These are phyloP conservation scores for Sclerotinia spermophila DNA, from an alignment of 2,329 filamentous ascomycete genomes.

Conservation along the genomic window DNA sequence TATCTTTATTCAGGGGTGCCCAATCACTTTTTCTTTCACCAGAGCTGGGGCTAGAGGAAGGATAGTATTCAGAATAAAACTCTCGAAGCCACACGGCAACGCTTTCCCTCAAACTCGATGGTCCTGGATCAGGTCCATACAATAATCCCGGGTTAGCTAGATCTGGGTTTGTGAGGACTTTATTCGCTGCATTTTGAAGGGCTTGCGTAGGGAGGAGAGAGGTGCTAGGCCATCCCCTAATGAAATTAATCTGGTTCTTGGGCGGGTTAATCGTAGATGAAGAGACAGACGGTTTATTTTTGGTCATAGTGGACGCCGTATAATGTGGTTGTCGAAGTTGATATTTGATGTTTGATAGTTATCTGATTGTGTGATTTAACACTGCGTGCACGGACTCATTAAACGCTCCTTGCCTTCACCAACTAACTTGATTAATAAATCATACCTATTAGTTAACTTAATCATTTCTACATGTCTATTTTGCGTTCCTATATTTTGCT, in stretches of 20 bases:
- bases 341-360: not conserved
- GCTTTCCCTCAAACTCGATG: slow-evolving; percentile 62
- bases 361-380: not conserved
- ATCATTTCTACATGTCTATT: not conserved
- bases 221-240: slow-evolving; percentile 64
- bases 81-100: slow-evolving; percentile 70
- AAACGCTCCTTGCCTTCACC: not conserved
- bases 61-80: slow-evolving; percentile 25
- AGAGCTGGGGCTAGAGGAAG: not conserved
- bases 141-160: slow-evolving; percentile 44
- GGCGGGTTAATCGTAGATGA: not conserved
- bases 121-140: slow-evolving; percentile 77
- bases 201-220: slow-evolving; percentile 38
- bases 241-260: slow-evolving; percentile 53
- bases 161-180: slow-evolving; percentile 58
- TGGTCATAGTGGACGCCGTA: not conserved
- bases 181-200: slow-evolving; percentile 44
- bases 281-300: not conserved
- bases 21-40: not conserved
- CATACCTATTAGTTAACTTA: too few relatives aligned
- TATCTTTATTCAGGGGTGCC: not conserved
- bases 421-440: not conserved
- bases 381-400: not conserved
- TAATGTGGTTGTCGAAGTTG: not conserved
- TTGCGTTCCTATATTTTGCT: not conserved